Percentiles rank a stretch among this genome's conserved stretches.
Evolutionary conservation across 164 flowering plant species (phyloP).

Genomic region (Warburgia ugandensis): DNA sequence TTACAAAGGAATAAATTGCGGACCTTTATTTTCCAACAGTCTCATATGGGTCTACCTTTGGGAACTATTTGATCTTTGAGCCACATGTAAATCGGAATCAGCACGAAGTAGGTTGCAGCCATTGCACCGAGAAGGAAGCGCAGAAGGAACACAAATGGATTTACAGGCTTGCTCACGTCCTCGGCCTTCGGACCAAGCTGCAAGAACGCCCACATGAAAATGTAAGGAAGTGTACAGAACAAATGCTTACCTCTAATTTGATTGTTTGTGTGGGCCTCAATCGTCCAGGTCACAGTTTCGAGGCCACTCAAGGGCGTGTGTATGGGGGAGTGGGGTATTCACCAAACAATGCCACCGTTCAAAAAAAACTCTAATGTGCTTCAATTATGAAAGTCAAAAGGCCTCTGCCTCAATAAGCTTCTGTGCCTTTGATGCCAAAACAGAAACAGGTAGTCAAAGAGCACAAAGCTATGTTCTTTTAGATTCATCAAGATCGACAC

Average conservation of each 20-base stretch:
- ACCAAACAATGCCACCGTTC: too few species aligned
- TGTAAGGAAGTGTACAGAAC: neutral
- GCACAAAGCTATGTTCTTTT: neutral
- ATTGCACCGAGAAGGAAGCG: conserved; percentile 72
- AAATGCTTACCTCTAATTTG: neutral
- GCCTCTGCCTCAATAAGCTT: too few species aligned
- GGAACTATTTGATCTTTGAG: conserved; percentile 82
- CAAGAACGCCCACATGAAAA: conserved; percentile 8
- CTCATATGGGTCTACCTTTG: conserved; percentile 66
- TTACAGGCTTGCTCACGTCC: conserved; percentile 38
- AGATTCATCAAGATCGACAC: neutral
- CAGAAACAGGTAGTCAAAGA: too few species aligned
- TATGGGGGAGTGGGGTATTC: too few species aligned
- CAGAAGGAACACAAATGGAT: conserved; percentile 33
- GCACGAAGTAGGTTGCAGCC: conserved; percentile 63
- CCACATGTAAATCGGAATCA: conserved; percentile 98
- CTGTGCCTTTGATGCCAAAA: too few species aligned
- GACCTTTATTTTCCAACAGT: neutral
- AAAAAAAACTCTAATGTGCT: too few species aligned
- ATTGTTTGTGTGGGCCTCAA: too few species aligned
- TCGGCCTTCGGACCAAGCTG: conserved; percentile 60
- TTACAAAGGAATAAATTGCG: too few species aligned
- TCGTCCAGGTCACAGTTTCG: too few species aligned
- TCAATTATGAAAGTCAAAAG: too few species aligned
- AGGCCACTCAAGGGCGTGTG: too few species aligned